phyloP scores from a whole-genome alignment of 108 stramenopile genomes.

The Skeletonema potamos region DNA sequence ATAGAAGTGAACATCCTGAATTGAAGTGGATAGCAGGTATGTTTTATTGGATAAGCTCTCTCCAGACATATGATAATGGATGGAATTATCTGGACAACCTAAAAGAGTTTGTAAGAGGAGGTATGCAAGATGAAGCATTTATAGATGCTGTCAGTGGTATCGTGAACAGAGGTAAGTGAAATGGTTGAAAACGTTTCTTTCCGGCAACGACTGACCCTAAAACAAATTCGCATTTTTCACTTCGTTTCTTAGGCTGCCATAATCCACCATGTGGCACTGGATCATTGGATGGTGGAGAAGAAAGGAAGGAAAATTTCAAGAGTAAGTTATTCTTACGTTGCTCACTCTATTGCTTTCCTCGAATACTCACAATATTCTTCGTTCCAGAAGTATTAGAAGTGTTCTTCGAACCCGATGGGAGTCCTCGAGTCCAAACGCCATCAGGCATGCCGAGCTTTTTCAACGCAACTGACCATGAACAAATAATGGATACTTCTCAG shows the following conservation, averaged over 20 bases:
- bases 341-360: not conserved
- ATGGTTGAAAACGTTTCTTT: not conserved
- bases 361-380: conserved; percentile 16
- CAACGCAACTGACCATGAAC: not conserved
- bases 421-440: not conserved
- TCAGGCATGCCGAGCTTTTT: not conserved
- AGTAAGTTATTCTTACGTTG: not conserved
- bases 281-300: conserved; percentile 30
- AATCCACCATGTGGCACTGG: conserved; percentile 9
- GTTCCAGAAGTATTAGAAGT: not conserved
- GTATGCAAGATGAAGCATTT: conserved; percentile 24
- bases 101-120: conserved; percentile 24
- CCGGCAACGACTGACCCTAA: not conserved
- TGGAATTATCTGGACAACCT: conserved; percentile 39
- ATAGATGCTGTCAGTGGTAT: conserved; percentile 42
- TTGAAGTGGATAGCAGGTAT: conserved; percentile 48
- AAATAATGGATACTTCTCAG: not conserved
- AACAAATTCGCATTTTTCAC: not conserved
- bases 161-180: conserved; percentile 19
- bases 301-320: conserved; percentile 38
- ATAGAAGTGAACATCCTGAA: conserved; percentile 15
- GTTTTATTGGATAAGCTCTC: conserved; percentile 37
- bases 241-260: conserved; percentile 1
- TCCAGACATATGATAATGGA: conserved; percentile 32
- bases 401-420: conserved; percentile 10